Evolutionary conservation across 257 asterid species (phyloP), one percentile per base, ranked within the genome.

Genomic region (Petrea volubilis): DNA sequence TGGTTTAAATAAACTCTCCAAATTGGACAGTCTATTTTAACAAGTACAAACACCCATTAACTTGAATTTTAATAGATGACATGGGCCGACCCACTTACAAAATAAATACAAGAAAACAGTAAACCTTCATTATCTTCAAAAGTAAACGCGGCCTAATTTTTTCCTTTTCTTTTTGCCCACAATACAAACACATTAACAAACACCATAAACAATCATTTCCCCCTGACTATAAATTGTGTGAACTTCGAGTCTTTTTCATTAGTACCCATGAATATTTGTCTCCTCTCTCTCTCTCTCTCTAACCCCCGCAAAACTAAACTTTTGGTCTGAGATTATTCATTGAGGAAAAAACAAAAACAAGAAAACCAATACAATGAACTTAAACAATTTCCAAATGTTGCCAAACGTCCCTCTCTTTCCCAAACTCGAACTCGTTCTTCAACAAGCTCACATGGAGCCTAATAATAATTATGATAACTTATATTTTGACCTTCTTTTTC

Each of bases 191-290:
- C 25, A 23, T n/a, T 34, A 52, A 13, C 21, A 40, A 36, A 64
- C 23, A 58, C 9, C 49, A 66, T 2, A 36, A 41, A 70, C 63
- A 60, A 31, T 71, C 63, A 60, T 40, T 71, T 60, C 33, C 68
- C 62, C 20, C 64, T 56, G 72, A 44, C 58, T 81, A 81, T 82
- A 78, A 81, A 74, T 74, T 23, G 60, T 69, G 76, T 33, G 74
- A 79, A 79, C 78, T 73, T 17, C 49, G 63, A 75, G 80, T 72
- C n/a, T 65, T 0, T 31, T 33, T 44, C 62, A 60, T 72, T 20
- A 60, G 13, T 70, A 23, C 56, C 71, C 63, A 33, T 17, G 47
- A 29, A 40, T n/a, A 60, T 51, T 46, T 60, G 31, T 69, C 71
- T 51, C 20, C 47, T 10, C 38, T 33, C 34, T 14, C 53, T n/a